Evolutionary conservation across 257 asterid genomes (phyloP), one percentile per base, ranked within the genome.

Genomic region (Mitragyna speciosa): DNA sequence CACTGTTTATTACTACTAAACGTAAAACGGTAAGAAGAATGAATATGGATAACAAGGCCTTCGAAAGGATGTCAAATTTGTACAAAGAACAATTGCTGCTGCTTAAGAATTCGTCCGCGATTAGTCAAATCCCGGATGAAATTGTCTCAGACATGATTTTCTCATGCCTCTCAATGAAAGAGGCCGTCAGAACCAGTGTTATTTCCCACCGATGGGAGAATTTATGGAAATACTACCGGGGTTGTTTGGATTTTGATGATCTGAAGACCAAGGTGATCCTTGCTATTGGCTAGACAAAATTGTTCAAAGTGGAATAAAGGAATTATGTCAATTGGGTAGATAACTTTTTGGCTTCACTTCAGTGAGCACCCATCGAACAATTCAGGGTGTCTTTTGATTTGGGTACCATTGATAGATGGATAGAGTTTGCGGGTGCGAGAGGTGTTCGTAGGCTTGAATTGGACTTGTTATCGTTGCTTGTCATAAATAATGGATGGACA

Each of bases 211-310:
- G 58, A 51, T 51, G 20, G 58, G 58, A 51, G 58, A 51, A 17
- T 9, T 48, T 48, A 12, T 48, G 52, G 52, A 48, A 48, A 48
- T 48, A 9, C 10, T 48, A 48, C 52, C 20, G 5, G 0, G 22
- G 20, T 17, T 52, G 59, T 52, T 1, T 52, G n/a, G n/a, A 52
- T 7, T 1, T 52, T 52, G 59, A 52, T 16, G 59, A 52, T 15
- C 1, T 17, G 20, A 52, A 52, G 59, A 15, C 59, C 20, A 52
- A 5, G 16, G 20, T 14, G 59, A 24, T 17, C 1, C 16, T 11
- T 0, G 20, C 19, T 17, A 2, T 2, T 2, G 2, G 7, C 6
- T 5, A 3, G 0, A 48, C 9, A 14, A 14, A 1, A 9, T 9
- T 9, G 4, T 15, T 16, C 14, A 0, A 52, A 2, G 14, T 3